Percentiles rank a stretch among this genome's conserved stretches.
These are phyloP conservation scores for Rhazya stricta DNA, from an alignment of 257 asterid species.

Conservation along the genomic window DNA sequence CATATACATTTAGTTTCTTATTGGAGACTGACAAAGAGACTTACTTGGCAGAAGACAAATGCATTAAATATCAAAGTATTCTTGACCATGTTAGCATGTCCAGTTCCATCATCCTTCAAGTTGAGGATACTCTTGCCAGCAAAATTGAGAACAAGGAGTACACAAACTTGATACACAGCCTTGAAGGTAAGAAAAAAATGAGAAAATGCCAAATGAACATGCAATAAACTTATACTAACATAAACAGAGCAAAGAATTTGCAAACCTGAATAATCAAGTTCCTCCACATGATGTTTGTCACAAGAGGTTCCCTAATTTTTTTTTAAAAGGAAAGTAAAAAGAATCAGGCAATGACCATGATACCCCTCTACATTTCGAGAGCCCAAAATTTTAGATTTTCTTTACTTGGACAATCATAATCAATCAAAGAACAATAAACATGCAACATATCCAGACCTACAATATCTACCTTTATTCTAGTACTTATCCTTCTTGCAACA, in stretches of 20 bases:
- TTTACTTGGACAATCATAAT: neutral
- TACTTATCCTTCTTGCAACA: too few species aligned
- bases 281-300: conserved; percentile 97
- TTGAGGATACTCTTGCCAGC: conserved; percentile 52
- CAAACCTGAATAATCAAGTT: conserved; percentile 79
- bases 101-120: conserved; percentile 35
- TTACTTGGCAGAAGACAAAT: conserved; percentile 92
- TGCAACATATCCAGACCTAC: neutral
- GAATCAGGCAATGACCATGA: conserved; percentile 6
- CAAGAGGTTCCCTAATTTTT: conserved; percentile 72
- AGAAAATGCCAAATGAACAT: neutral
- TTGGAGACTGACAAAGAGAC: conserved; percentile 21
- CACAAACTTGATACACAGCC: conserved; percentile 78
- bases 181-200: conserved; percentile 17
- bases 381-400: neutral
- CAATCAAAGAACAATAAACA: neutral
- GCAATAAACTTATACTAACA: neutral
- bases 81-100: conserved; percentile 63
- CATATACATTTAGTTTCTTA: neutral
- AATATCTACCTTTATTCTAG: too few species aligned
- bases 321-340: conserved; percentile 16
- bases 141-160: conserved; percentile 72
- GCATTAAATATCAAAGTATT: conserved; percentile 76
- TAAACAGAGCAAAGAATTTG: conserved; percentile 5
- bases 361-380: neutral